Evolutionary conservation across 208 protist genomes (phyloP).

Genomic region (Tritrichomonas foetus): DNA sequence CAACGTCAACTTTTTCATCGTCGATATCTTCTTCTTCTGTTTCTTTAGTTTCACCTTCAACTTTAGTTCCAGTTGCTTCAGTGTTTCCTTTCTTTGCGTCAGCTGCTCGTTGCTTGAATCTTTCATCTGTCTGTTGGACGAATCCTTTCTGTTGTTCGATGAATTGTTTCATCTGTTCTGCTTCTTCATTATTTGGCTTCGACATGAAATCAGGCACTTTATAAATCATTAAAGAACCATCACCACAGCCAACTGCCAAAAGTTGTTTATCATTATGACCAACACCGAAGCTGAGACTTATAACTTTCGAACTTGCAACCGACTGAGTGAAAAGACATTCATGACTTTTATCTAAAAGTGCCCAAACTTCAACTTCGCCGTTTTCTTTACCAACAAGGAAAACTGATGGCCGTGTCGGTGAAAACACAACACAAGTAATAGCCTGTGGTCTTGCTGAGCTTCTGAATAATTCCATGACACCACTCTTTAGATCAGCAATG

Average conservation of each 20-base stretch:
- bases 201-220: background rate
- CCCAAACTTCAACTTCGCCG: constrained; percentile 26
- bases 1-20: background rate
- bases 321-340: constrained; percentile 18
- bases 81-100: background rate
- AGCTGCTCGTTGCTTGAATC: background rate
- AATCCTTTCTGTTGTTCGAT: background rate
- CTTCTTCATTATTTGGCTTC: background rate
- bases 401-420: background rate
- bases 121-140: background rate
- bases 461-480: background rate
- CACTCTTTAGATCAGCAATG: background rate
- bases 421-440: background rate
- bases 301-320: background rate
- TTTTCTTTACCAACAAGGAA: constrained; percentile 34
- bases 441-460: background rate
- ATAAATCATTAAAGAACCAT: constrained; percentile 25
- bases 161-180: background rate
- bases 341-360: constrained; percentile 1
- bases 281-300: background rate
- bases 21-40: background rate
- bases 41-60: background rate
- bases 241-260: background rate
- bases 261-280: background rate
- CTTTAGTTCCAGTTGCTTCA: background rate